Conservation (phyloP, 768 basidiomycete species). For the Mycena venus region DNA sequence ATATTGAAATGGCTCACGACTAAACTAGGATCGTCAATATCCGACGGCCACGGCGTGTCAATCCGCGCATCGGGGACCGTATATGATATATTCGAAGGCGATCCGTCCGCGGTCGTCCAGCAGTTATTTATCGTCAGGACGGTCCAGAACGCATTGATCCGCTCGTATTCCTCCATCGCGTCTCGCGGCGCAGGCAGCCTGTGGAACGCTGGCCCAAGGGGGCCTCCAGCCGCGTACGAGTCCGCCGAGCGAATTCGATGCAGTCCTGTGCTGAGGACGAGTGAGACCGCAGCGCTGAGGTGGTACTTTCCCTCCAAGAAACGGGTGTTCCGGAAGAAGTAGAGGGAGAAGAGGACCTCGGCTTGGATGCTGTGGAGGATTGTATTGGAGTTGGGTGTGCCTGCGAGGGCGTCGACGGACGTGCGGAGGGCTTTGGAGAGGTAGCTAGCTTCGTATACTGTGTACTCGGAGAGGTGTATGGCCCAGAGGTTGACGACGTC, state of each 20-base stretch:
- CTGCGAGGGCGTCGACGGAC: too few relatives aligned
- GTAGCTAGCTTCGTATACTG: too few relatives aligned
- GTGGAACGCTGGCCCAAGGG: neutral
- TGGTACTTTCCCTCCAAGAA: too few relatives aligned
- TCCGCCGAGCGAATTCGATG: neutral
- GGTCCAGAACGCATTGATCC: too few relatives aligned
- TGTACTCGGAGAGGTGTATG: too few relatives aligned
- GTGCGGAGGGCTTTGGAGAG: too few relatives aligned
- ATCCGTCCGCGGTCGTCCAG: too few relatives aligned
- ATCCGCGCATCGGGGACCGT: constrained; percentile 44
- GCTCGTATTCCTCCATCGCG: constrained; percentile 50
- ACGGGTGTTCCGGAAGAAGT: constrained; percentile 57
- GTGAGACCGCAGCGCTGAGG: constrained; percentile 53
- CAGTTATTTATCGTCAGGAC: too few relatives aligned
- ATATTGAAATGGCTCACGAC: neutral
- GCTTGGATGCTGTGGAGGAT: constrained; percentile 51
- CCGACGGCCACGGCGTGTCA: constrained; percentile 58
- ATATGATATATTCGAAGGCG: too few relatives aligned
- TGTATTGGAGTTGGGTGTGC: too few relatives aligned
- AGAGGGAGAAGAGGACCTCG: constrained; percentile 57
- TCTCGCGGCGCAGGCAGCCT: constrained; percentile 45
- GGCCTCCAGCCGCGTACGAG: neutral
- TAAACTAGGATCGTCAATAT: constrained; percentile 6
- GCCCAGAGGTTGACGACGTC: too few relatives aligned
- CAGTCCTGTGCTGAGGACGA: constrained; percentile 43